Conservation (phyloP, 2,329 filamentous ascomycete species). For the Exophiala spinifera region DNA sequence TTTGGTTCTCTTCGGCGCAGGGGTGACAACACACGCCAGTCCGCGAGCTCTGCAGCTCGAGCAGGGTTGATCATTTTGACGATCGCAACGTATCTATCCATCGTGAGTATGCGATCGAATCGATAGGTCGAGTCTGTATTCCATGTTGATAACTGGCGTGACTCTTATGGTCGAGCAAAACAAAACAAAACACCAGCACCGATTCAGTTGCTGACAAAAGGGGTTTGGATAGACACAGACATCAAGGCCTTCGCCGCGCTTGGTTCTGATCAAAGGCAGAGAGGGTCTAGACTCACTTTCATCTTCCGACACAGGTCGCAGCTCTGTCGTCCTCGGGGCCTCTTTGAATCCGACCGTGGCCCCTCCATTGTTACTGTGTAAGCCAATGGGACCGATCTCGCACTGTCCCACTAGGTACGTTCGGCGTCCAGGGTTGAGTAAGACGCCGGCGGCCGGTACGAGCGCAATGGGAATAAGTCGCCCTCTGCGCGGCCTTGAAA, state of each 20-base stretch:
- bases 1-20: conserved; percentile 3
- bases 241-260: too few species aligned
- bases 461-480: too few species aligned
- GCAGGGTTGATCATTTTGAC: conserved; percentile 5
- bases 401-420: too few species aligned
- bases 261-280: too few species aligned
- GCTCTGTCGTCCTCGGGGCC: not conserved
- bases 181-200: not conserved
- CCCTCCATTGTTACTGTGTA: too few species aligned
- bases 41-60: conserved; percentile 14
- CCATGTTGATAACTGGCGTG: too few species aligned
- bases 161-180: too few species aligned
- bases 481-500: too few species aligned
- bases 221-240: not conserved
- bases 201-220: not conserved
- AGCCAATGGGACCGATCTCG: too few species aligned
- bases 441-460: too few species aligned
- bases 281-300: not conserved
- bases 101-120: not conserved
- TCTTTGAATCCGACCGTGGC: not conserved
- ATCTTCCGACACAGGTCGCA: not conserved
- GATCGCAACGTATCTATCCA: conserved; percentile 12
- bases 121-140: not conserved
- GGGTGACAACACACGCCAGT: conserved; percentile 7
- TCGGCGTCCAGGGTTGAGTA: too few species aligned